Base-by-base conservation (phyloP, 169 alveolate genomes). In the Eimeria brunetti region DNA sequence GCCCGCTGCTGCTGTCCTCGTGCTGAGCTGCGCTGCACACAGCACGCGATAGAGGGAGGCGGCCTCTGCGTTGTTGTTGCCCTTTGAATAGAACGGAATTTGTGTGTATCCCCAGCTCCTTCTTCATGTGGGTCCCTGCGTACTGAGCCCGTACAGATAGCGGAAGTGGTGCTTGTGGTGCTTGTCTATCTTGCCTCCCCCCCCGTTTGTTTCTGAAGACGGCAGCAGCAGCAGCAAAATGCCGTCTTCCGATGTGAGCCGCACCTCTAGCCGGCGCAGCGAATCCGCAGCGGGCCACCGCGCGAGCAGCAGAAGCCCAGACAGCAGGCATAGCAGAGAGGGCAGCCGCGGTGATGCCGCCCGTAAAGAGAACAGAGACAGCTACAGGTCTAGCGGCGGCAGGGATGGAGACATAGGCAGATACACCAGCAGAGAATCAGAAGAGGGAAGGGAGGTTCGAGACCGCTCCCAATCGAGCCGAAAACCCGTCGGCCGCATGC, bases 301-400 rank as follows among this genome's bases (percentile, higher is more conserved):
- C 9, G 62, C 46, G 58, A 84, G 91, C 91, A 84, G 91, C 80
- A 84, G 91, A 69, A 84, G 91, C 78, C 91, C 78, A 20, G 75
- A 53, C 14, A 36, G 60, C 78, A 53, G 91, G 20, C 12, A 14
- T 30, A 44, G 44, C 60, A 84, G 91, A 18, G 91, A 84, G 16
- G 80, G 62, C 22, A 22, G 56, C 12, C 80, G 24, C 56, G 20
- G 80, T 20, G 91, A 84, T 30, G 60, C n/a, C 41, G 4, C 73
- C 33, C 89, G 46, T 27, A 36, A 49, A 24, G 89, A 49, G 51
- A 56, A 41, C 51, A 53, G 78, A 44, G 56, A 69, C 80, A 84
- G 78, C 60, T 33, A 60, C 76, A 78, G 76, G n/a, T 58, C 91
- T 16, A 60, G 91, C 67, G 78, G 78, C 78, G 11, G 80, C 91